These are phyloP conservation scores for Elaphomyces granulatus DNA, from an alignment of 495 filamentous ascomycete species.

Conservation along the genomic window DNA sequence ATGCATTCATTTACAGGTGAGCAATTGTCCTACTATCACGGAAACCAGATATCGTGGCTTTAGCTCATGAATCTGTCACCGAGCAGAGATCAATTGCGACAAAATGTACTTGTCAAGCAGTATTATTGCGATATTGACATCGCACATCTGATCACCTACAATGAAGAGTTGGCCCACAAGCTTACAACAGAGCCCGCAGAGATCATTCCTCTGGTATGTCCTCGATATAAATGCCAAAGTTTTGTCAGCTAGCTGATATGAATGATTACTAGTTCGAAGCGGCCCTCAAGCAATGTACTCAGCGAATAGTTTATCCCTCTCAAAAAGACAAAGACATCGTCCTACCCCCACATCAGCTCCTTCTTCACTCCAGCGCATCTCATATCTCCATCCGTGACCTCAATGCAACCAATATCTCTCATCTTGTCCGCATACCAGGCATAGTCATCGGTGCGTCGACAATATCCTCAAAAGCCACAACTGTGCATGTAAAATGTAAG, in stretches of 20 bases:
- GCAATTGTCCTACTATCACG: conserved; percentile 1
- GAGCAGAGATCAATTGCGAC: conserved; percentile 78
- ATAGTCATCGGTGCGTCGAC: conserved; percentile 97
- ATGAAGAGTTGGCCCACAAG: conserved; percentile 88
- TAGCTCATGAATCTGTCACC: conserved; percentile 11
- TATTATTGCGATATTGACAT: conserved; percentile 97
- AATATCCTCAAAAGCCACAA: conserved; percentile 86
- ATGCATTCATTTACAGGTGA: conserved; percentile 90
- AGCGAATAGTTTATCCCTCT: conserved; percentile 74
- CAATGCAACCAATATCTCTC: conserved; percentile 82
- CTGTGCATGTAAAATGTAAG: conserved; percentile 75
- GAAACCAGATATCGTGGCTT: conserved; percentile 1
- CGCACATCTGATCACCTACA: conserved; percentile 88
- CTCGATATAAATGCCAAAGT: not conserved
- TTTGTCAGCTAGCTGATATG: not conserved
- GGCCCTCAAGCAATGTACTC: conserved; percentile 80
- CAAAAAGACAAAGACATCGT: conserved; percentile 49
- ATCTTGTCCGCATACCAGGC: conserved; percentile 89
- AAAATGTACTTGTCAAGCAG: conserved; percentile 88
- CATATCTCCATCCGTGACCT: conserved; percentile 89
- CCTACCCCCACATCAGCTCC: conserved; percentile 81
- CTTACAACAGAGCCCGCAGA: conserved; percentile 84
- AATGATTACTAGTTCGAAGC: conserved; percentile 64
- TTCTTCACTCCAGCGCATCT: conserved; percentile 82
- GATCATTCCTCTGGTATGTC: conserved; percentile 72